Conservation (phyloP, 768 basidiomycete genomes). For the Tephrocybe sp. region DNA sequence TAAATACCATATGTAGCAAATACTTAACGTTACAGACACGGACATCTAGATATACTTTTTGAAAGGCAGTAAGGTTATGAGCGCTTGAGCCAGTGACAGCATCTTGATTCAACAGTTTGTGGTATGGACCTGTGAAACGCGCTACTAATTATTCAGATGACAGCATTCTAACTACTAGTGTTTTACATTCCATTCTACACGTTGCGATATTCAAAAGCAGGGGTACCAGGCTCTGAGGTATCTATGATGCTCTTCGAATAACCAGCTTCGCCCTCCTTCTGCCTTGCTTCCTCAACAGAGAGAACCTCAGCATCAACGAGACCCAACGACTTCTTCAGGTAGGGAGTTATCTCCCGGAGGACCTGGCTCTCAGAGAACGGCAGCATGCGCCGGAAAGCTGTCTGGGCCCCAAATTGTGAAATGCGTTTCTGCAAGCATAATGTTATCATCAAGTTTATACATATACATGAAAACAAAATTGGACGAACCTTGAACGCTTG, state of each 20-base stretch:
- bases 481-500: constrained; percentile 83
- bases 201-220: constrained; percentile 88
- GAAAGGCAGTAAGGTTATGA: no score
- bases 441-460: constrained; percentile 8
- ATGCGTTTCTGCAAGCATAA: constrained; percentile 70
- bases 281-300: constrained; percentile 66
- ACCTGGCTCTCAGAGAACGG: constrained; percentile 83
- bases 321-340: constrained; percentile 75
- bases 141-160: no score
- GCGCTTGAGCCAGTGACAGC: no score
- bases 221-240: constrained; percentile 83
- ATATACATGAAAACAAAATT: background rate
- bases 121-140: no score
- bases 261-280: constrained; percentile 51
- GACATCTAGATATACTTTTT: no score
- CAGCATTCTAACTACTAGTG: no score
- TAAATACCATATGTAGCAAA: no score
- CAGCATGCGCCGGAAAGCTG: constrained; percentile 80
- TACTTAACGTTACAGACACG: no score
- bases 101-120: no score
- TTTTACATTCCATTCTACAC: constrained; percentile 32
- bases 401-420: constrained; percentile 67
- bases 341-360: constrained; percentile 69
- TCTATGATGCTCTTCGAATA: constrained; percentile 75
- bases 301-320: constrained; percentile 71